Evolutionary conservation across 805 yeast species (phyloP), one percentile per base, ranked within the genome.

Genomic region (Metschnikowia corniflorae): DNA sequence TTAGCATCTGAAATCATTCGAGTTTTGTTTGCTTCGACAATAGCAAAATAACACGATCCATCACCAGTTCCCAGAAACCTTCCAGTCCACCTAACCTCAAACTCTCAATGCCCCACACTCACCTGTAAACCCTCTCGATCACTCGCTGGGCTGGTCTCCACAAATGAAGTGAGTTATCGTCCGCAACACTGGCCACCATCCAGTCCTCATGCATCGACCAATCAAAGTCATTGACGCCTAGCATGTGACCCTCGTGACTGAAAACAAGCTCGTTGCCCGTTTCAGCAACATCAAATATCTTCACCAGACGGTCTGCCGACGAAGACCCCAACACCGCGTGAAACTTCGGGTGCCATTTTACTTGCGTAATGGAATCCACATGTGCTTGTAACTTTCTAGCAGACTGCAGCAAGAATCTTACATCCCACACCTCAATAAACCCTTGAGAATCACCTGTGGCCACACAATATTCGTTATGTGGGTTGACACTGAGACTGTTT

Each of bases 161-260:
- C 2, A 88, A 58, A 44, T 89, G 96, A n/a, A 88, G 62, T 1
- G 89, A 76, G 54, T 89, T 89, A 53, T 89, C 96, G 50, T 83
- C 87, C 0, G 86, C 78, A 5, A 84, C 91, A 51, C 87, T 79
- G 3, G 86, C 80, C 24, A 87, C 45, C 72, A 82, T 69, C 75
- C 82, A 75, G 4, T 78, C 75, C 39, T 77, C 84, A 40, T 78
- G 78, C 0, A 78, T 74, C 39, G 85, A 83, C 97, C 97, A 89
- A 22, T 78, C 72, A 19, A 87, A 61, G 50, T 88, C 97, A 46
- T 82, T 84, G 3, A 89, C 86, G 3, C 91, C 88, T n/a, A 82
- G 65, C 74, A 82, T 73, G 57, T 89, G 97, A 0, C 97, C 97
- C 3, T 80, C 82, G 59, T 89, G 97, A 3, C 71, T 68, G 53